Percentiles rank a stretch among this genome's conserved stretches.
Evolutionary conservation across 768 basidiomycete genomes (phyloP).

Genomic region (Lentinula guzmanii): DNA sequence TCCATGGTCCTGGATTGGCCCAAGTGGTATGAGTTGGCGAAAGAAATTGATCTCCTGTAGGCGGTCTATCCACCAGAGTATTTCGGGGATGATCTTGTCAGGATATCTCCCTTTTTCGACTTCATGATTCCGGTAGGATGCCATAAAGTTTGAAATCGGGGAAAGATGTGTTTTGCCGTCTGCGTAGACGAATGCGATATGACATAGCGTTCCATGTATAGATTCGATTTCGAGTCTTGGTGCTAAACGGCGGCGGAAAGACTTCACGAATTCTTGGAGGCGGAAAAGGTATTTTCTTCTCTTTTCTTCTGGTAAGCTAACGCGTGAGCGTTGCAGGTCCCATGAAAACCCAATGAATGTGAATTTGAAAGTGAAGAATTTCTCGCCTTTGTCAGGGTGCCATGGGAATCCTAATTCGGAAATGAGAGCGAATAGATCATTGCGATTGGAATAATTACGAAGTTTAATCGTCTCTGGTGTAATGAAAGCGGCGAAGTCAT

Average conservation of each 20-base stretch:
- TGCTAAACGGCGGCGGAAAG: neutral
- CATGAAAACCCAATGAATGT: slow-evolving; percentile 19
- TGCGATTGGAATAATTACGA: neutral
- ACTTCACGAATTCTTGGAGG: slow-evolving; percentile 13
- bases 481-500: slow-evolving; percentile 7
- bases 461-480: neutral
- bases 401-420: slow-evolving; percentile 10
- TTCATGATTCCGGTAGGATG: slow-evolving; percentile 15
- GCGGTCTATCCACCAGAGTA: slow-evolving; percentile 25
- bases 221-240: slow-evolving; percentile 9
- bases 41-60: neutral
- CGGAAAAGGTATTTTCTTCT: slow-evolving; percentile 15
- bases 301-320: slow-evolving; percentile 21
- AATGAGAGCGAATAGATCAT: neutral
- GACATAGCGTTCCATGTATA: slow-evolving; percentile 25
- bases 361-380: slow-evolving; percentile 2
- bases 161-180: slow-evolving; percentile 20
- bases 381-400: slow-evolving; percentile 10
- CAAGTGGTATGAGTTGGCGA: slow-evolving; percentile 11
- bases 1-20: slow-evolving; percentile 10
- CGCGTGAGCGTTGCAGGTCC: slow-evolving; percentile 15
- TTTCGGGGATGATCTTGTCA: slow-evolving; percentile 15
- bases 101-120: slow-evolving; percentile 5
- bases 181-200: slow-evolving; percentile 24
- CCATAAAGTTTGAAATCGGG: slow-evolving; percentile 18